Evolutionary conservation across 1,284 basidiomycete species (phyloP), one percentile per base, ranked within the genome.

Genomic region (Puccinia triticina): DNA sequence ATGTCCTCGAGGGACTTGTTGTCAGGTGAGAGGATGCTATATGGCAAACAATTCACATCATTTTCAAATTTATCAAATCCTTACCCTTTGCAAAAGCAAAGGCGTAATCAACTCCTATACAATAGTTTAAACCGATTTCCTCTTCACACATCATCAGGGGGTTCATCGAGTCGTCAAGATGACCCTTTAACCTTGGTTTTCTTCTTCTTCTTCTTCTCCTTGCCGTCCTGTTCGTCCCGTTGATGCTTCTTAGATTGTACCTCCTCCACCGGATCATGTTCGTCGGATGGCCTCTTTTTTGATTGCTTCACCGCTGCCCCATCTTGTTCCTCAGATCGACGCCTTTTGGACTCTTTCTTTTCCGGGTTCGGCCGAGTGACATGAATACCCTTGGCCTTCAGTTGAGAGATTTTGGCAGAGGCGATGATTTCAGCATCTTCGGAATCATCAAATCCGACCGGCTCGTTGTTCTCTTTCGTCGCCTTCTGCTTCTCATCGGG

Each of bases 351-450:
- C 12, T 67, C 10, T n/a, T 66, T 67, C 53, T 78, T 50, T 11
- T 50, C 32, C 11, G 46, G 16, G 34, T 78, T 82, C 32, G 61
- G 32, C 37, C 59, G 37, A 83, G 82, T 82, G 21, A 75, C 73
- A 75, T 85, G 84, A 46, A 85, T 80, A 4, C 85, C 85, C 75
- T 84, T 85, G 55, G 83, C 79, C 83, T 85, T 85, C 37, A 84
- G 66, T 78, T 85, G 84, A 8, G 83, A 81, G 72, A 84, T 84
- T 59, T 82, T 82, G 23, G 85, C 83, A 48, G 83, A 83, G 32
- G 71, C 83, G 46, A 85, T 85, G 29, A 85, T 83, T 40, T 83
- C 77, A 4, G 79, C 79, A 73, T 85, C 85, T 71, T 84, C 83
- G 16, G 69, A 83, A n/a, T 85, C 84, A 77, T 85, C 84, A 77